Evolutionary conservation across 768 basidiomycete species (phyloP).

Genomic region (Phylloporus sp.): DNA sequence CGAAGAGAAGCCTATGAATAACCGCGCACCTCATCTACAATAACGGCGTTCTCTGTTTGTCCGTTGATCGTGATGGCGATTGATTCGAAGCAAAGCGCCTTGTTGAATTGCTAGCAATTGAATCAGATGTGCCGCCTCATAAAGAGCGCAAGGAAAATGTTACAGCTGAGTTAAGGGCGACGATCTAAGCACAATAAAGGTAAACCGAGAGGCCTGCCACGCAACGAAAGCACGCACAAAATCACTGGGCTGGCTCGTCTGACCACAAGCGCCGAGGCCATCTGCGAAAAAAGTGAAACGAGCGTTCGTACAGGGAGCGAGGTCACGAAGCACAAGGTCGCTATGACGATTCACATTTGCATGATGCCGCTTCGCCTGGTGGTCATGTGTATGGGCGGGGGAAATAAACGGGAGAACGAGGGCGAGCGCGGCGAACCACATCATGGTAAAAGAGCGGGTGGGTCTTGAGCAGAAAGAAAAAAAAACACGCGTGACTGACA

Average conservation of each 20-base stretch:
- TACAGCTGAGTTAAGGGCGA: constrained; percentile 40
- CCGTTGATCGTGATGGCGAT: constrained; percentile 64
- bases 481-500: neutral
- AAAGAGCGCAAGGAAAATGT: neutral
- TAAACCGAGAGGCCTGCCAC: constrained; percentile 3
- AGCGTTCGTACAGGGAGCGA: constrained; percentile 20
- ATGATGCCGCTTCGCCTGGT: constrained; percentile 22
- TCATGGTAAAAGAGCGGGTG: constrained; percentile 24
- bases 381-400: constrained; percentile 18
- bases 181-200: constrained; percentile 39
- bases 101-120: constrained; percentile 48
- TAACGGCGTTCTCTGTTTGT: constrained; percentile 51
- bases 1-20: neutral
- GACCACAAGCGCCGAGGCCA: constrained; percentile 44
- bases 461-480: neutral
- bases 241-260: constrained; percentile 26
- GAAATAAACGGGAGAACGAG: constrained; percentile 14
- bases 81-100: constrained; percentile 53
- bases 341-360: constrained; percentile 17
- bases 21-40: constrained; percentile 54
- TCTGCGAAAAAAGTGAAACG: constrained; percentile 39
- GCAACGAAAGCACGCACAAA: constrained; percentile 27
- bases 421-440: constrained; percentile 23
- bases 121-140: constrained; percentile 1
- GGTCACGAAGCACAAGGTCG: constrained; percentile 24